A percentile compares a stretch with the other conserved stretches of the same genome.
Conservation (phyloP, 352 stramenopile species). For the Globisporangium polare region DNA sequence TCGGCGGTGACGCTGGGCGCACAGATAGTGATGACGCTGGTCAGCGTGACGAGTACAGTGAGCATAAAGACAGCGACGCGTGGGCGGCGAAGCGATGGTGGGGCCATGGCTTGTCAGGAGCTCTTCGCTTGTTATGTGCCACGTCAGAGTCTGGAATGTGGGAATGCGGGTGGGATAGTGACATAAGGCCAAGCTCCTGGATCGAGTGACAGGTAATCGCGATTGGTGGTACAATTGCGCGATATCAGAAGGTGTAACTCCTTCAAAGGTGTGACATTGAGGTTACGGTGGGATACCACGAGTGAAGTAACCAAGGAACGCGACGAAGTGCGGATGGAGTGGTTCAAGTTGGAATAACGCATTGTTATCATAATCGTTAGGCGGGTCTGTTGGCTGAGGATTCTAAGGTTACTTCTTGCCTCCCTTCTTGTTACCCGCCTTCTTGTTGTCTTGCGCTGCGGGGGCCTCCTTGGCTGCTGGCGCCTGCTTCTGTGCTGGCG, state of each 20-base stretch:
- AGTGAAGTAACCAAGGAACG: too few relatives aligned
- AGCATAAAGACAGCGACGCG: not conserved
- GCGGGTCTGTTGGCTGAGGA: not conserved
- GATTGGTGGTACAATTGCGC: too few relatives aligned
- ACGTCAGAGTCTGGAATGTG: not conserved
- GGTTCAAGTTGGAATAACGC: not conserved
- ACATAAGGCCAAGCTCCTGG: not conserved
- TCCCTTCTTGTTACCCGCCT: conserved; percentile 29
- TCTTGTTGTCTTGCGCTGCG: conserved; percentile 19
- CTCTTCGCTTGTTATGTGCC: not conserved
- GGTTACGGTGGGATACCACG: too few relatives aligned
- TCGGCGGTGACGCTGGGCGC: not conserved
- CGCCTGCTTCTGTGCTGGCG: not conserved
- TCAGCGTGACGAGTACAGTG: not conserved
- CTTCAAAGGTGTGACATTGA: too few relatives aligned
- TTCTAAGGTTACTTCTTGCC: conserved; percentile 24
- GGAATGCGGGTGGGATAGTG: too few relatives aligned
- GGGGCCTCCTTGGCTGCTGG: not conserved
- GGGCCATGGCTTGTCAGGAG: not conserved
- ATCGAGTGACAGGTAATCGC: too few relatives aligned
- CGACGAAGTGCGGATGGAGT: too few relatives aligned
- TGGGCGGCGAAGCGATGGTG: not conserved
- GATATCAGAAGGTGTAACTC: too few relatives aligned
- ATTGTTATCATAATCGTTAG: too few relatives aligned
- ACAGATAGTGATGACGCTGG: not conserved